phyloP scores from a whole-genome alignment of 1,284 basidiomycete species.

The Ustilago hordei region DNA sequence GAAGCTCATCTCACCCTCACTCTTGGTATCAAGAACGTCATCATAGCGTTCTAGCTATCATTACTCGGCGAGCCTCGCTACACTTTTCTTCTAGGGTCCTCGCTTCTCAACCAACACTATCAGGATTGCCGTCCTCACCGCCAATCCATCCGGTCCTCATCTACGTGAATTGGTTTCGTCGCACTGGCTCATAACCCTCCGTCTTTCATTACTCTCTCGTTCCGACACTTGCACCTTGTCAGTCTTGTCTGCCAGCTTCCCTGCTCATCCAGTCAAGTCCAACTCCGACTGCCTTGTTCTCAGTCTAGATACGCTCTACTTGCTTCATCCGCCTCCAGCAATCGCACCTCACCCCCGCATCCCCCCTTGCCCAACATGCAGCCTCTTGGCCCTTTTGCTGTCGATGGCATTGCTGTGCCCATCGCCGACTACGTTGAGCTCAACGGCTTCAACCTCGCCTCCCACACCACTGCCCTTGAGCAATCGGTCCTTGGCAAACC shows the following conservation, averaged over 20 bases:
- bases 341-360: slow-evolving; percentile 1
- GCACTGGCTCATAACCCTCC: slow-evolving; percentile 41
- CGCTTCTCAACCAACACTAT: slow-evolving; percentile 5
- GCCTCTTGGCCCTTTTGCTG: slow-evolving; percentile 15
- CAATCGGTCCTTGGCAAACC: slow-evolving; percentile 52
- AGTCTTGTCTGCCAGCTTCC: slow-evolving; percentile 14
- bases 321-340: slow-evolving; percentile 9
- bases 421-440: slow-evolving; percentile 41
- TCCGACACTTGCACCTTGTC: not conserved
- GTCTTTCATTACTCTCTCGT: slow-evolving; percentile 6
- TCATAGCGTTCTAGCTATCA: slow-evolving; percentile 24
- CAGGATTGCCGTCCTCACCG: slow-evolving; percentile 40
- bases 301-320: slow-evolving; percentile 20
- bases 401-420: slow-evolving; percentile 20
- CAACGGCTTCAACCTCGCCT: slow-evolving; percentile 44
- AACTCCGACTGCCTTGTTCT: slow-evolving; percentile 15
- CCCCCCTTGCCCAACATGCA: slow-evolving; percentile 30
- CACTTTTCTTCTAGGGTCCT: slow-evolving; percentile 20
- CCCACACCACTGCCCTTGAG: slow-evolving; percentile 51
- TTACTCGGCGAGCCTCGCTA: slow-evolving; percentile 21
- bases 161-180: slow-evolving; percentile 59
- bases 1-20: slow-evolving; percentile 13
- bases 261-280: slow-evolving; percentile 17
- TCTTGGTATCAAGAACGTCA: slow-evolving; percentile 22
- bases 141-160: slow-evolving; percentile 43